Evolutionary conservation across 208 protist genomes (phyloP).

Genomic region (Lotmaria passim): DNA sequence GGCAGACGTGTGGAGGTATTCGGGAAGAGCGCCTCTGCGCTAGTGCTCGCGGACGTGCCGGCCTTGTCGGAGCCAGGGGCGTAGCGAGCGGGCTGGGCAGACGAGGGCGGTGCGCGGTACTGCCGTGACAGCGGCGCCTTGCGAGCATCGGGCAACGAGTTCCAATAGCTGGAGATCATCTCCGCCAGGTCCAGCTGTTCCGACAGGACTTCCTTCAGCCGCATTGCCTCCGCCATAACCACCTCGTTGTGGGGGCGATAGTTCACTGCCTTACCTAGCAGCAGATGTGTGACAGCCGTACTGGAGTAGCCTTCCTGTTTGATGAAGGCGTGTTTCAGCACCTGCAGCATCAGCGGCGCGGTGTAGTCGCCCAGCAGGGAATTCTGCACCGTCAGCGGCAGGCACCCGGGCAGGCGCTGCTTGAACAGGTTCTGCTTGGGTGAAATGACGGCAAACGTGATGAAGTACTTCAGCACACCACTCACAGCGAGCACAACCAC

Average conservation of each 20-base stretch:
- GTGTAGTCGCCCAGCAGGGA: slow-evolving; percentile 78
- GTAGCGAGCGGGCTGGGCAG: slow-evolving; percentile 73
- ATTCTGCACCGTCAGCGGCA: slow-evolving; percentile 64
- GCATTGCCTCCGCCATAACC: slow-evolving; percentile 65
- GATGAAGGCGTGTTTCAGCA: slow-evolving; percentile 83
- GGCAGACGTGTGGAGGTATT: slow-evolving; percentile 69
- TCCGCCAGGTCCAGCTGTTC: slow-evolving; percentile 63
- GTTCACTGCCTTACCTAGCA: slow-evolving; percentile 62
- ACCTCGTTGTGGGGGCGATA: slow-evolving; percentile 69
- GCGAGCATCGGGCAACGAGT: slow-evolving; percentile 46
- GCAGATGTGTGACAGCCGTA: slow-evolving; percentile 52
- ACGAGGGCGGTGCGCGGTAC: slow-evolving; percentile 55
- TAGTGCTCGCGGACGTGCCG: slow-evolving; percentile 40
- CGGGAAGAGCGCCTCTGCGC: slow-evolving; percentile 56
- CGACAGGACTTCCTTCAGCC: slow-evolving; percentile 54
- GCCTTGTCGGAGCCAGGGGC: slow-evolving; percentile 65
- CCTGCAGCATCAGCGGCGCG: slow-evolving; percentile 80
- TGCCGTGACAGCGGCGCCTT: slow-evolving; percentile 36
- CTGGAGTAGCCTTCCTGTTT: slow-evolving; percentile 70
- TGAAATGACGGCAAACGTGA: slow-evolving; percentile 72
- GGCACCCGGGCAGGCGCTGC: slow-evolving; percentile 65
- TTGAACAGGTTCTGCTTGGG: slow-evolving; percentile 63
- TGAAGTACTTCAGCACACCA: slow-evolving; percentile 69
- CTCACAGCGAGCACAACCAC: slow-evolving; percentile 75
- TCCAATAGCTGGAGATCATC: slow-evolving; percentile 68